phyloP scores from a whole-genome alignment of 192 early-diverging fungal species.

The Mortierella alpina region DNA sequence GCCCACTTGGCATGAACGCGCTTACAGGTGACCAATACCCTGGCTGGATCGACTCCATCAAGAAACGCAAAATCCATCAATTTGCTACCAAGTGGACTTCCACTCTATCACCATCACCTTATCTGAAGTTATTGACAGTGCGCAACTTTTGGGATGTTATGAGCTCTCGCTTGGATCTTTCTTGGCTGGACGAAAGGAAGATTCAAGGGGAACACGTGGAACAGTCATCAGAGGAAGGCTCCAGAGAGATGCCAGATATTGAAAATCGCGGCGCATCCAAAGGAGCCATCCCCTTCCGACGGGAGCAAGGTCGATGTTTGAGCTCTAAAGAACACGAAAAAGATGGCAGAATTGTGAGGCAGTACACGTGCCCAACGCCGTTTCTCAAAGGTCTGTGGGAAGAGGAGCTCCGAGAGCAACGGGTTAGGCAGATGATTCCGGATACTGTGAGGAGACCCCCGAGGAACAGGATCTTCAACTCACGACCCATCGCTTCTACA shows the following conservation, averaged over 20 bases:
- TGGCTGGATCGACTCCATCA: conserved; percentile 47
- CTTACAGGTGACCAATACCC: conserved; percentile 12
- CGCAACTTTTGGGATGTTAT: conserved; percentile 50
- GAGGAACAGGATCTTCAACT: conserved; percentile 33
- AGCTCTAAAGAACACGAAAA: background rate
- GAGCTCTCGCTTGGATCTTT: conserved; percentile 14
- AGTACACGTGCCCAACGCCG: conserved; percentile 18
- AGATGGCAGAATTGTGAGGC: conserved; percentile 4
- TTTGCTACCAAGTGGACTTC: conserved; percentile 47
- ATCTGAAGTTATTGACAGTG: conserved; percentile 34
- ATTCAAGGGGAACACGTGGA: background rate
- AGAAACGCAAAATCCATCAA: conserved; percentile 47
- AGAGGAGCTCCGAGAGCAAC: conserved; percentile 26
- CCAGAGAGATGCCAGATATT: background rate
- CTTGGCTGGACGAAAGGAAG: background rate
- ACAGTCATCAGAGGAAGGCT: background rate
- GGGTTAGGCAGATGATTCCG: conserved; percentile 43
- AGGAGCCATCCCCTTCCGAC: no score
- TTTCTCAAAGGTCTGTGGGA: conserved; percentile 45
- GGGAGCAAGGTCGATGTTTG: background rate
- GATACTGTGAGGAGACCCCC: conserved; percentile 37
- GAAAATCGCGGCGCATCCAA: background rate
- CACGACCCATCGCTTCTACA: conserved; percentile 20
- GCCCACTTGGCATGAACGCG: conserved; percentile 8
- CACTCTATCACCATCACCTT: conserved; percentile 28